phyloP scores from a whole-genome alignment of 768 basidiomycete genomes.

The Xerocomellus intermedius region DNA sequence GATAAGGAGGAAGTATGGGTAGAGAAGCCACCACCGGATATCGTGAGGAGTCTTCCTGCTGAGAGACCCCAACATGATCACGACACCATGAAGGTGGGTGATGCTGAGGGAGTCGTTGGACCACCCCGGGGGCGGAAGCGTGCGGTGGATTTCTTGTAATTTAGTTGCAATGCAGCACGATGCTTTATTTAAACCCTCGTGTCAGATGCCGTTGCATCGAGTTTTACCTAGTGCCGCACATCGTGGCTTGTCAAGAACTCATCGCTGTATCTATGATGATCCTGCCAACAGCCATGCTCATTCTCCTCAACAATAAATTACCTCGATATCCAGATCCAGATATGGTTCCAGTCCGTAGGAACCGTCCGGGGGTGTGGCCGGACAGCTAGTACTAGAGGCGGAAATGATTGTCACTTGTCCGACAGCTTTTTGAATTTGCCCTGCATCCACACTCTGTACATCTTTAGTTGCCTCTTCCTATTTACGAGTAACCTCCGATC shows the following conservation, averaged over 20 bases:
- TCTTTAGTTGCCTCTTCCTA: conserved; percentile 90
- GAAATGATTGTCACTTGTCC: neutral
- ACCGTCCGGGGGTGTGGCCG: no score
- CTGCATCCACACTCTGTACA: conserved; percentile 98
- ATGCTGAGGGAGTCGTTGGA: conserved; percentile 23
- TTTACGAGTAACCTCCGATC: conserved; percentile 92
- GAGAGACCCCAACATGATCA: conserved; percentile 13
- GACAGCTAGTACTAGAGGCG: neutral
- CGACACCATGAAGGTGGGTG: conserved; percentile 8
- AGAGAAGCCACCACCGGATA: conserved; percentile 57
- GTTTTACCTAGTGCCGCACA: neutral
- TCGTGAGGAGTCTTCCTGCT: conserved; percentile 38
- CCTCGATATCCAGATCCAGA: neutral
- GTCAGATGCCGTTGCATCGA: neutral
- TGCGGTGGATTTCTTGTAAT: conserved; percentile 74
- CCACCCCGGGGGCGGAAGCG: conserved; percentile 54
- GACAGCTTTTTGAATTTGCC: conserved; percentile 64
- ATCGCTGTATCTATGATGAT: neutral
- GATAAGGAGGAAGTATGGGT: conserved; percentile 67
- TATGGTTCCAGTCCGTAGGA: neutral
- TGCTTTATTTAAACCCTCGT: neutral
- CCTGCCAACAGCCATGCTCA: neutral
- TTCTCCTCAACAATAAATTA: neutral
- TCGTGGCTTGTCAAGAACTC: neutral
- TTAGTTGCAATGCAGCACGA: neutral